These are phyloP conservation scores for Glonium stellatum DNA, from an alignment of 495 filamentous ascomycete genomes.

Conservation along the genomic window DNA sequence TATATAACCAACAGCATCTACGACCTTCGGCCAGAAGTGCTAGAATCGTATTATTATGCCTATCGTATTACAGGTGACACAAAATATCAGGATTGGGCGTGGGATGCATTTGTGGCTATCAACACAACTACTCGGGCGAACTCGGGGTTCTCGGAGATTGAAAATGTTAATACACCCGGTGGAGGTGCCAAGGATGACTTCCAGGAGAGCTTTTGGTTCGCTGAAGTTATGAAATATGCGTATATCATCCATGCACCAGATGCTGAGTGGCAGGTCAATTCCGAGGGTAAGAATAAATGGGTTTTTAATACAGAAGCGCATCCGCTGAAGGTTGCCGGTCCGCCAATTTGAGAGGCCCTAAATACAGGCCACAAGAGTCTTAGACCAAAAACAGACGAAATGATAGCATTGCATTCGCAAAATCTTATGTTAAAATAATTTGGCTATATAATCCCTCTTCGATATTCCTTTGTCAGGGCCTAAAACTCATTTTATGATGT, in stretches of 20 bases:
- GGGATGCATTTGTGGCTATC: constrained; percentile 70
- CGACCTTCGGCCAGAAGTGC: constrained; percentile 72
- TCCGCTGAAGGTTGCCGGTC: constrained; percentile 54
- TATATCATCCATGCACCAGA: constrained; percentile 62
- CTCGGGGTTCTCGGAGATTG: constrained; percentile 60
- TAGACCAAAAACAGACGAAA: not conserved
- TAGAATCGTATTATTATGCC: constrained; percentile 86
- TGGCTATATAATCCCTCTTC: no score
- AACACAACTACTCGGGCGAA: constrained; percentile 56
- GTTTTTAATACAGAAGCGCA: constrained; percentile 86
- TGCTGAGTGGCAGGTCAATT: constrained; percentile 58
- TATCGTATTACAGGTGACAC: constrained; percentile 67
- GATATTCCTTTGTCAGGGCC: no score
- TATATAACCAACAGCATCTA: constrained; percentile 61
- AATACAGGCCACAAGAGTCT: not conserved
- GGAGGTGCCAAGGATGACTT: constrained; percentile 60
- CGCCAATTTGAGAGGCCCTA: not conserved
- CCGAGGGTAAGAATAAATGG: constrained; percentile 52
- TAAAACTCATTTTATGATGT: no score
- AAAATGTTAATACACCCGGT: constrained; percentile 54
- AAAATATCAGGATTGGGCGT: constrained; percentile 57
- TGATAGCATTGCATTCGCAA: no score
- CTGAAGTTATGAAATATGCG: constrained; percentile 81
- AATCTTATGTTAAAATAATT: no score
- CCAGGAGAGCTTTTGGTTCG: constrained; percentile 87